These are phyloP conservation scores for Handroanthus guayacan DNA, from an alignment of 257 asterid genomes.

Conservation along the genomic window DNA sequence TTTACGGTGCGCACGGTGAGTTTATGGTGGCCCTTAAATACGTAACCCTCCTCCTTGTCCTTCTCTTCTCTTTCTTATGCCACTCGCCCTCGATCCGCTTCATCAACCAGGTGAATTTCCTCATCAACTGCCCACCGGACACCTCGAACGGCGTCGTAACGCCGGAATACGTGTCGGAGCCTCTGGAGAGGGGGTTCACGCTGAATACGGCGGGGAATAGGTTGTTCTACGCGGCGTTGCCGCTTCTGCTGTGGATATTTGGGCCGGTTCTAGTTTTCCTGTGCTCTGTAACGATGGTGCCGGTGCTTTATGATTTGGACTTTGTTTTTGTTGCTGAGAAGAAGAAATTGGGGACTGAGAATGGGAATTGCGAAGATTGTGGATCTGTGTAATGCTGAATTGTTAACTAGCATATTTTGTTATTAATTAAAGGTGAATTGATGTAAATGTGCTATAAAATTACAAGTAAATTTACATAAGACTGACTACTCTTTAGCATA, in stretches of 20 bases:
- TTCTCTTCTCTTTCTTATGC: conserved; percentile 79
- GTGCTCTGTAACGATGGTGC: conserved; percentile 70
- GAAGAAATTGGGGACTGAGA: conserved; percentile 35
- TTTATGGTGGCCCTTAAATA: conserved; percentile 86
- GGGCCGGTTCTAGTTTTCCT: conserved; percentile 87
- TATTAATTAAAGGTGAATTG: background rate
- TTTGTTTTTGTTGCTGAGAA: conserved; percentile 50
- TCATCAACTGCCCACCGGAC: conserved; percentile 75
- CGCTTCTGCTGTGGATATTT: conserved; percentile 84
- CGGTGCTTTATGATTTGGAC: conserved; percentile 81
- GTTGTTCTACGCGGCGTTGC: conserved; percentile 80
- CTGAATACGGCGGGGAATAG: conserved; percentile 82
- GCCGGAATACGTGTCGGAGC: conserved; percentile 68
- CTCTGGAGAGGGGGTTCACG: conserved; percentile 67
- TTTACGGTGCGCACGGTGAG: conserved; percentile 93
- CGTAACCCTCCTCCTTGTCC: conserved; percentile 67
- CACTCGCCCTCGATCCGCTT: conserved; percentile 85
- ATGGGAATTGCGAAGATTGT: conserved; percentile 13
- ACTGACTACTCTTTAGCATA: background rate
- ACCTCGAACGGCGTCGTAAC: conserved; percentile 46
- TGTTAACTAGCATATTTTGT: background rate
- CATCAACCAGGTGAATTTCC: conserved; percentile 86
- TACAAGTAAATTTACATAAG: background rate
- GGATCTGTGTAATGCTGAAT: conserved; percentile 24
- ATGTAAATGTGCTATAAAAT: conserved; percentile 6